Conservation (phyloP, 768 basidiomycete genomes). For the Termitomyces sp. region DNA sequence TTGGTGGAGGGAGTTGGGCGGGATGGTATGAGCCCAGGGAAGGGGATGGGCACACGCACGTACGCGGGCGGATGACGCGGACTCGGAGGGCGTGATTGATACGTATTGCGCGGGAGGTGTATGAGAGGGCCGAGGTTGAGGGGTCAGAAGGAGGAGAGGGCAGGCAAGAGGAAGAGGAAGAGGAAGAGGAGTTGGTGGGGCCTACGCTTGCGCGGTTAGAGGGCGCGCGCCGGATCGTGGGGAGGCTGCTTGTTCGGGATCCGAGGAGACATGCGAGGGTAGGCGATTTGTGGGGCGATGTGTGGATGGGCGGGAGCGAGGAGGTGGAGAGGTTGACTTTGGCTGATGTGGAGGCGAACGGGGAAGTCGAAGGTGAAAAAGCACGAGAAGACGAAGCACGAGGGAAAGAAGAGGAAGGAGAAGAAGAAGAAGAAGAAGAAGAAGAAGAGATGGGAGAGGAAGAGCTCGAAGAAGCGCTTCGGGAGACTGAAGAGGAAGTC, state of each 20-base stretch:
- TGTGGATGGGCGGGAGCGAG: too few species aligned
- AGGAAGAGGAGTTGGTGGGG: slow-evolving; percentile 20
- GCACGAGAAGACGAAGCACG: too few species aligned
- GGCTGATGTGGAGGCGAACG: too few species aligned
- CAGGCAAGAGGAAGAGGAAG: too few species aligned
- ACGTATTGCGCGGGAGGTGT: slow-evolving; percentile 77
- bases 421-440: neutral
- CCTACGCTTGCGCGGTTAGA: slow-evolving; percentile 30
- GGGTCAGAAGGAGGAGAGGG: too few species aligned
- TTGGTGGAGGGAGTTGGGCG: slow-evolving; percentile 10
- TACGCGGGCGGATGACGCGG: slow-evolving; percentile 29
- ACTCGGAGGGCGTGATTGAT: slow-evolving; percentile 63
- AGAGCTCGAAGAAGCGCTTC: slow-evolving; percentile 4
- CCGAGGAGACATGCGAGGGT: slow-evolving; percentile 55
- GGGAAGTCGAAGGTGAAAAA: neutral
- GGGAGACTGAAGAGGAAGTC: slow-evolving; percentile 14
- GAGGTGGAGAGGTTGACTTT: too few species aligned
- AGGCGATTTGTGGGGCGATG: slow-evolving; percentile 55
- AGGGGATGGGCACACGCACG: too few species aligned
- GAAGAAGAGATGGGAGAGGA: slow-evolving; percentile 4
- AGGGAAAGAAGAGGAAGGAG: too few species aligned
- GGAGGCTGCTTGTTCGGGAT: slow-evolving; percentile 62
- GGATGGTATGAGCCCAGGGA: too few species aligned
- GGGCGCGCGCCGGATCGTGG: slow-evolving; percentile 52
- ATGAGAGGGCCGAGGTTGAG: slow-evolving; percentile 52